Percentiles rank a stretch among this genome's conserved stretches.
Evolutionary conservation across 441 rosid genomes (phyloP).

Genomic region (Daphne laureola): DNA sequence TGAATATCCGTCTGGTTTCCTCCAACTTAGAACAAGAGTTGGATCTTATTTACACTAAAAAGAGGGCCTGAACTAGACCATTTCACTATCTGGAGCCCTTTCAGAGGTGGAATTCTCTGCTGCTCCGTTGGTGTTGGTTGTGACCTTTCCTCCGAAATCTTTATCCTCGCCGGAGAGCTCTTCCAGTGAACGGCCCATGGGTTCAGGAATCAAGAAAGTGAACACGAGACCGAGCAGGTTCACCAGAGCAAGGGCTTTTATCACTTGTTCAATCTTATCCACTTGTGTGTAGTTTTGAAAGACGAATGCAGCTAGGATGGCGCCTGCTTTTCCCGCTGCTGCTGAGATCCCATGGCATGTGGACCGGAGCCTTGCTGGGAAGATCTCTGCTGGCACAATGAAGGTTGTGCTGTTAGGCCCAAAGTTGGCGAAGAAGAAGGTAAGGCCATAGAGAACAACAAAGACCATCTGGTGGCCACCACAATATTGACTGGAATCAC

Average conservation of each 20-base stretch:
- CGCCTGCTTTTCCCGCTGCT: slow-evolving; percentile 67
- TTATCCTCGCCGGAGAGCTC: slow-evolving; percentile 51
- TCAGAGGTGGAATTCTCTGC: background rate
- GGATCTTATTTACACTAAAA: too few relatives aligned
- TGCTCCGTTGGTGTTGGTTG: slow-evolving; percentile 10
- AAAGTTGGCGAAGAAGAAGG: slow-evolving; percentile 60
- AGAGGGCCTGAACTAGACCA: slow-evolving; percentile 12
- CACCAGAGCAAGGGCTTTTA: slow-evolving; percentile 36
- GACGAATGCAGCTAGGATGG: slow-evolving; percentile 55
- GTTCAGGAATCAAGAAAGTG: slow-evolving; percentile 55
- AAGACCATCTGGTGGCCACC: slow-evolving; percentile 24
- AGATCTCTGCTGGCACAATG: slow-evolving; percentile 60
- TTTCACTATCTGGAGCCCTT: slow-evolving; percentile 4
- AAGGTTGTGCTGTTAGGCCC: slow-evolving; percentile 72
- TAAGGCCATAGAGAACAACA: slow-evolving; percentile 32
- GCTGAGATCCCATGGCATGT: slow-evolving; percentile 69
- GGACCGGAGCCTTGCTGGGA: slow-evolving; percentile 57
- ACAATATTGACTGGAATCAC: slow-evolving; percentile 16
- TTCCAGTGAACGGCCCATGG: slow-evolving; percentile 57
- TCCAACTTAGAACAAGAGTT: background rate
- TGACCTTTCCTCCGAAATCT: slow-evolving; percentile 13
- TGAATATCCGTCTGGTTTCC: too few relatives aligned
- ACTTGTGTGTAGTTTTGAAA: slow-evolving; percentile 36
- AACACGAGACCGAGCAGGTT: slow-evolving; percentile 41
- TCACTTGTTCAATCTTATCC: slow-evolving; percentile 24